These are phyloP conservation scores for Coemansia sp. DNA, from an alignment of 192 early-diverging fungal genomes.

Conservation along the genomic window DNA sequence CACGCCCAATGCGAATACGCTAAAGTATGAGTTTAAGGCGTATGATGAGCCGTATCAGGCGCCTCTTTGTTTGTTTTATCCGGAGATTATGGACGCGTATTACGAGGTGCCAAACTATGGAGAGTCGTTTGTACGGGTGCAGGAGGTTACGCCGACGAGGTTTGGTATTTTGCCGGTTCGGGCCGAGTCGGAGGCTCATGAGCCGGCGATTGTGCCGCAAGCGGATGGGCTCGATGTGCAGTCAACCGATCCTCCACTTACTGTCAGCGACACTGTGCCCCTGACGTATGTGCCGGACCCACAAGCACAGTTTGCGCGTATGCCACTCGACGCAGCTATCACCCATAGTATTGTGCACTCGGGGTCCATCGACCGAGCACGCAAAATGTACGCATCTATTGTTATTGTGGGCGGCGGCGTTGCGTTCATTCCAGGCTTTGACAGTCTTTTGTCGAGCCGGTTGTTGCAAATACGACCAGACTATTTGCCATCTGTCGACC, in stretches of 20 bases:
- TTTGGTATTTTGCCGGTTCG: conserved; percentile 41
- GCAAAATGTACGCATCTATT: conserved; percentile 73
- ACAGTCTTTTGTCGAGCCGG: conserved; percentile 32
- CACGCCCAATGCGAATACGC: conserved; percentile 63
- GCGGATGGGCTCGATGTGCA: conserved; percentile 17
- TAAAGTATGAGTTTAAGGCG: conserved; percentile 78
- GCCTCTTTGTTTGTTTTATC: conserved; percentile 68
- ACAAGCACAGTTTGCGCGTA: conserved; percentile 34
- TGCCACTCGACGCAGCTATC: conserved; percentile 68
- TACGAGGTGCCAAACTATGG: conserved; percentile 37
- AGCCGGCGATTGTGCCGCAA: conserved; percentile 25
- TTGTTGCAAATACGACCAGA: conserved; percentile 39
- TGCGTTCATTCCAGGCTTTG: conserved; percentile 64
- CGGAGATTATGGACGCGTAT: conserved; percentile 44
- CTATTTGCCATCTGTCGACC: conserved; percentile 46
- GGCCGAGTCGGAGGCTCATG: conserved; percentile 19
- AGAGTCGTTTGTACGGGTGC: conserved; percentile 20
- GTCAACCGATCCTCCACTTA: too few relatives aligned
- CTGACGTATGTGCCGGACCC: conserved; percentile 32
- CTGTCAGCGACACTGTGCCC: too few relatives aligned
- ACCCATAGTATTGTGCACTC: conserved; percentile 66
- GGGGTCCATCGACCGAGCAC: conserved; percentile 68
- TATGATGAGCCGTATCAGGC: conserved; percentile 84
- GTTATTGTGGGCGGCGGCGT: conserved; percentile 86
- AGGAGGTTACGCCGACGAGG: conserved; percentile 28